Evolutionary conservation across 2,329 filamentous ascomycete species (phyloP), one percentile per base, ranked within the genome.

Genomic region (Trichophaea hybrida): DNA sequence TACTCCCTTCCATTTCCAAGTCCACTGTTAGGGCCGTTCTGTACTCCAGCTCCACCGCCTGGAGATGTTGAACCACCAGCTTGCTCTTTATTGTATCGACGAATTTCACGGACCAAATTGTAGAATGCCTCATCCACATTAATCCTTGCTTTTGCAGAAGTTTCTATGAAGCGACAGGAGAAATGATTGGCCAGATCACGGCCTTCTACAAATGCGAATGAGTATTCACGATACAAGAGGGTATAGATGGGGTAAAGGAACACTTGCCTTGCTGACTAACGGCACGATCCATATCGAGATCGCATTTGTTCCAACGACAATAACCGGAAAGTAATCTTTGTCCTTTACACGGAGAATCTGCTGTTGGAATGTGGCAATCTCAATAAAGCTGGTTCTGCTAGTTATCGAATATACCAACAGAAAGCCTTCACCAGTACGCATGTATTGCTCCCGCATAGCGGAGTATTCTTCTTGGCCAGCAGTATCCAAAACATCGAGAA

Each of bases 361-460:
- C 78, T 97, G 90, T 75, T 97, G 90, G 76, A 97, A 97, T 53
- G 89, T 95, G 75, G 89, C 86, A 74, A 98, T 97, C 77, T 98
- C 93, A 73, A 98, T 91, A 71, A 96, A 97, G 70, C 88, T 94
- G 75, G 96, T 90, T 71, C 90, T 83, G 71, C 91, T 96, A 59
- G 88, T 96, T 77, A 98, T 98, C 68, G 90, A 95, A 79, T 97
- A 97, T 70, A 97, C 89, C 57, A 98, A 83, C 71, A 98, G 77
- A 76, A 98, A 98, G 57, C 93, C 93, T 75, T 98, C 93, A 72
- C 93, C 93, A 31, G 91, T 97, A 70, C 93, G 85, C 91, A 98
- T 98, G 80, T 97, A 98, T 76, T 97, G 93, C 78, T 98, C 93
- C n/a, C 93, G 82, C 93, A 98, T 97, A 57, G 93, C 93, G 59